Evolutionary conservation across 2,329 filamentous ascomycete species (phyloP).

Genomic region (Echinosphaeria canescens): DNA sequence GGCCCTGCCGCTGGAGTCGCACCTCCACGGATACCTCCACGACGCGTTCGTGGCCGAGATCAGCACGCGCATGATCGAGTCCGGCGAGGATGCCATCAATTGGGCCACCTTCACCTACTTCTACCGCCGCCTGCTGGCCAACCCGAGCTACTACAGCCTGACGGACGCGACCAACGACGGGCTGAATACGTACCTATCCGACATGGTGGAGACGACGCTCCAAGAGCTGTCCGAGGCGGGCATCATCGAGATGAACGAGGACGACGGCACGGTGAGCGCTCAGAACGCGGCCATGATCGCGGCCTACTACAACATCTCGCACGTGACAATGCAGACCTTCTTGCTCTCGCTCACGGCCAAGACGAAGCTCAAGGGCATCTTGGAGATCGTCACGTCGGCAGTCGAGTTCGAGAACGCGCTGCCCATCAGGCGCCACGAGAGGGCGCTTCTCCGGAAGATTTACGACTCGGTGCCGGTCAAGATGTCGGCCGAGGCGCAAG

Average conservation of each 20-base stretch:
- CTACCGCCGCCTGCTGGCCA: conserved; percentile 82
- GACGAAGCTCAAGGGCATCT: conserved; percentile 89
- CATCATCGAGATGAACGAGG: conserved; percentile 89
- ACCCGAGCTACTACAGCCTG: conserved; percentile 90
- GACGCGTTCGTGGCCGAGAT: conserved; percentile 96
- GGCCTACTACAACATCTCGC: conserved; percentile 98
- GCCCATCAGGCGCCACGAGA: conserved; percentile 85
- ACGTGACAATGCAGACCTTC: conserved; percentile 98
- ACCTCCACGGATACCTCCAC: conserved; percentile 76
- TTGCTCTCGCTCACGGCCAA: conserved; percentile 70
- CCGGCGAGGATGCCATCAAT: conserved; percentile 90
- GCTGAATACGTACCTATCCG: conserved; percentile 83
- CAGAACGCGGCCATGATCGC: conserved; percentile 96
- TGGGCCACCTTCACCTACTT: conserved; percentile 99
- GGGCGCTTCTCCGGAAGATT: conserved; percentile 68
- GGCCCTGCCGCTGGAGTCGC: conserved; percentile 85
- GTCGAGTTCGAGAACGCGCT: conserved; percentile 94
- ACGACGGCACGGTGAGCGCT: conserved; percentile 73
- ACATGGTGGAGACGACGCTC: conserved; percentile 80
- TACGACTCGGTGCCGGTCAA: conserved; percentile 93
- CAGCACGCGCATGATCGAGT: conserved; percentile 86
- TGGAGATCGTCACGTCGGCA: conserved; percentile 93
- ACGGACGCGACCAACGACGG: conserved; percentile 78
- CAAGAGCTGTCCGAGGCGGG: conserved; percentile 83
- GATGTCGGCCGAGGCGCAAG: conserved; percentile 68